These are phyloP conservation scores for Candida labiduridarum DNA, from an alignment of 1,139 yeast genomes.

Conservation along the genomic window DNA sequence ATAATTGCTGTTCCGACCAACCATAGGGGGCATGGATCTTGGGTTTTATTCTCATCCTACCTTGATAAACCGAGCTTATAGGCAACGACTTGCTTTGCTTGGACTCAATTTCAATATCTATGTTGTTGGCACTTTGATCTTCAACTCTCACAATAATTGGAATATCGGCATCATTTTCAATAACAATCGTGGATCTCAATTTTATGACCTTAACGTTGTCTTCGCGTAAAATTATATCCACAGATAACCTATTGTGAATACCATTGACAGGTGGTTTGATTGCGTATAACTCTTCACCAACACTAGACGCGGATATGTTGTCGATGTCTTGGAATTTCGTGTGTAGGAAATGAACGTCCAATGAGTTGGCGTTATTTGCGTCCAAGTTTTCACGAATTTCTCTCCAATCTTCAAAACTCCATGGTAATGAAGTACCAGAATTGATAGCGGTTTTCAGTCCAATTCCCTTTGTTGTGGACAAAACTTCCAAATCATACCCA, in stretches of 20 bases:
- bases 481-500: slow-evolving; percentile 74
- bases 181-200: slow-evolving; percentile 71
- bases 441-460: slow-evolving; percentile 35
- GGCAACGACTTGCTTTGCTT: slow-evolving; percentile 69
- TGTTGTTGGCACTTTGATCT: slow-evolving; percentile 21
- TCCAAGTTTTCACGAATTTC: slow-evolving; percentile 77
- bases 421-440: slow-evolving; percentile 60
- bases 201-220: slow-evolving; percentile 79
- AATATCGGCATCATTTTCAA: slow-evolving; percentile 73
- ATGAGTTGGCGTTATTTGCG: slow-evolving; percentile 61
- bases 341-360: slow-evolving; percentile 62
- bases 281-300: slow-evolving; percentile 79
- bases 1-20: slow-evolving; percentile 66
- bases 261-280: slow-evolving; percentile 64
- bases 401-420: slow-evolving; percentile 97
- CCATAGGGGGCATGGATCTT: slow-evolving; percentile 50
- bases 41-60: slow-evolving; percentile 65
- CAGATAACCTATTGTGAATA: slow-evolving; percentile 72
- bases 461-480: slow-evolving; percentile 52
- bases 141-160: slow-evolving; percentile 48
- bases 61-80: slow-evolving; percentile 63
- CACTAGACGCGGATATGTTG: slow-evolving; percentile 69
- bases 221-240: slow-evolving; percentile 68
- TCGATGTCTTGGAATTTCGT: slow-evolving; percentile 57
- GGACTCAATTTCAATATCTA: slow-evolving; percentile 47